Conservation (phyloP, 345 rosid species). For the Aegle marmelos region DNA sequence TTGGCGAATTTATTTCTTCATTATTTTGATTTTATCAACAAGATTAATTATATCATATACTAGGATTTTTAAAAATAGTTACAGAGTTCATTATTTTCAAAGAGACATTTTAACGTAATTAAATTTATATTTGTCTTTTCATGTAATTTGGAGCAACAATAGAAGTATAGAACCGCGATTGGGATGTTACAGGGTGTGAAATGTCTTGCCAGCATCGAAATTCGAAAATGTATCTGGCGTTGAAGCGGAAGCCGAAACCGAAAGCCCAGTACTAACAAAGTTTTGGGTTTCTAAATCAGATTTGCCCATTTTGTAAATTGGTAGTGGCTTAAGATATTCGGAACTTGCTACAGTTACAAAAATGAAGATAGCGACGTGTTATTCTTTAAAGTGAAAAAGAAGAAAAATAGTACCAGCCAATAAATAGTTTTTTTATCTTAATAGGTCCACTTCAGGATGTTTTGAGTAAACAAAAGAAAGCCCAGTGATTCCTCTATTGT, state of each 20-base stretch:
- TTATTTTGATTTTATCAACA: no score
- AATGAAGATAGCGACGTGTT: background rate
- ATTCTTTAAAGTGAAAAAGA: no score
- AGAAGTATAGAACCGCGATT: no score
- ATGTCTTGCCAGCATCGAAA: fast-evolving
- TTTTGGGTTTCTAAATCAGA: background rate
- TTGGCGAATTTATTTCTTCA: no score
- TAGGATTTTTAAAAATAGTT: no score
- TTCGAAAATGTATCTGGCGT: no score
- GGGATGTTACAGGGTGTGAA: no score
- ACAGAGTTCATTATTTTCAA: no score
- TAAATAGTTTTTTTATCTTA: background rate
- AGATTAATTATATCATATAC: no score
- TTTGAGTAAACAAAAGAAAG: background rate
- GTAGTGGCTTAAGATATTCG: background rate
- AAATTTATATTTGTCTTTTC: no score
- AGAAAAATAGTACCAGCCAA: background rate
- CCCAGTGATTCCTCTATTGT: background rate
- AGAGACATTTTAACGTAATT: no score
- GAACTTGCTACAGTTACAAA: background rate
- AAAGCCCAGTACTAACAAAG: background rate
- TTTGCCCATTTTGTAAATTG: background rate
- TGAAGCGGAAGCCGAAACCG: background rate
- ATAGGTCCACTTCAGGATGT: background rate
- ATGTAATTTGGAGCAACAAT: no score